Evolutionary conservation across 441 rosid genomes (phyloP), one percentile per base, ranked within the genome.

Genomic region (Populus hybrid): DNA sequence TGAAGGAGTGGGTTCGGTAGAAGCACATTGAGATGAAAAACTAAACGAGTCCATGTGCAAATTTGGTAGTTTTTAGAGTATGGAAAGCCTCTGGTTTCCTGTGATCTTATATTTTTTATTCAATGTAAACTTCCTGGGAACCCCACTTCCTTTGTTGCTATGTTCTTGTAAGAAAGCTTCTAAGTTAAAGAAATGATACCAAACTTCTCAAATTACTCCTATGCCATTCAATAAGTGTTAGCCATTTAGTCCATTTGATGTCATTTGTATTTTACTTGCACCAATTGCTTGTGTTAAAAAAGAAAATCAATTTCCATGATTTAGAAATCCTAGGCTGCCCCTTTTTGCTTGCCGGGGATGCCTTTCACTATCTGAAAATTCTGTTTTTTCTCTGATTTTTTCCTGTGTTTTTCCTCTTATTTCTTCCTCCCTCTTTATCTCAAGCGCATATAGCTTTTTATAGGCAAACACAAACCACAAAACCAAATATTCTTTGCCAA

Each of bases 1-100:
- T 70, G 34, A 18, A 36, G 69, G 61, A 23, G 21, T 23, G 57
- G 24, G 63, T 10, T 57, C 20, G 21, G 81, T 65, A 77, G 83
- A 83, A 67, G 89, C 92, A 80, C 92, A 82, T 69, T n/a, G 97
- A 83, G 96, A 90, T 73, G 75, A 79, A 79, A 34, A 34, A 65
- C 74, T 78, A 82, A 77, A 78, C 0, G 73, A 77, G 90, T 90
- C 95, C 95, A 85, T 87, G 96, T 87, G 90, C 90, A 61, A 20
- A 70, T 70, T 73, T 72, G 68, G 12, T 79, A 69, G 76, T 21
- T 79, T 35, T n/a, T 77, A 67, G 85, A 70, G 67, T 12, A 63
- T 57, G 87, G 85, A 85, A 84, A 85, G 73, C 88, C 86, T 80
- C 82, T 83, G 81, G 86, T 79, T 90, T 83, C 87, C 83, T 65